Percentiles rank a stretch among this genome's conserved stretches.
These are phyloP conservation scores for Arachis hypogaea DNA, from an alignment of 306 rosid genomes.

Conservation along the genomic window DNA sequence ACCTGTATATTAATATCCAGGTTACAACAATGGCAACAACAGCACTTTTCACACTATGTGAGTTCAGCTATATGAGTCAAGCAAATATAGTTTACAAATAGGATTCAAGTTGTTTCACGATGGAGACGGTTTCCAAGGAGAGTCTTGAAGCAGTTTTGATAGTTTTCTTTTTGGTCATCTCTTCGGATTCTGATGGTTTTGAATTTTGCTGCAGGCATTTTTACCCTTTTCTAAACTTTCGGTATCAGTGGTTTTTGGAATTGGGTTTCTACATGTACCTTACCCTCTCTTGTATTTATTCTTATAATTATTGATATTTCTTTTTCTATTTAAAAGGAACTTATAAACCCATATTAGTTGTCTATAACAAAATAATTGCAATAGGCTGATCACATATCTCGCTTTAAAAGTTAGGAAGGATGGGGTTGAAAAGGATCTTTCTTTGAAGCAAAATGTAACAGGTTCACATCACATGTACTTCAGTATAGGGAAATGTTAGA, in stretches of 20 bases:
- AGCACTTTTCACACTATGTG: neutral
- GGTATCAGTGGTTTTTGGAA: neutral
- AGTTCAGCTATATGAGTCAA: neutral
- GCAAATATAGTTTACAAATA: neutral
- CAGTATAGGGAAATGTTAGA: constrained; percentile 34
- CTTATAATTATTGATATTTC: constrained; percentile 10
- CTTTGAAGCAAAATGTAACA: constrained; percentile 37
- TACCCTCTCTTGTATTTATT: neutral
- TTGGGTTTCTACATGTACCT: neutral
- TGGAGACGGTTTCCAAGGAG: constrained; percentile 4
- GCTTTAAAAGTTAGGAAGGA: constrained; percentile 4
- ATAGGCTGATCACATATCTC: constrained; percentile 14
- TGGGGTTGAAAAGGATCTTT: constrained; percentile 18
- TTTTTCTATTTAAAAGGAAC: constrained; percentile 7
- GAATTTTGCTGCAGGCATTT: neutral
- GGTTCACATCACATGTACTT: constrained; percentile 31
- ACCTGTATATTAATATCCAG: constrained; percentile 66
- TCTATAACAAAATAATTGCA: constrained; percentile 13
- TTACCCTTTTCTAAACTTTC: neutral
- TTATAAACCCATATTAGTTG: constrained; percentile 21
- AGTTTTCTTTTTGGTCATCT: neutral
- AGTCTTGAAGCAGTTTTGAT: neutral
- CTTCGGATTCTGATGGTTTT: neutral
- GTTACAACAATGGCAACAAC: neutral
- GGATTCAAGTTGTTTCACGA: constrained; percentile 4